A percentile compares a stretch with the other conserved stretches of the same genome.
Evolutionary conservation across 2,329 filamentous ascomycete species (phyloP).

Genomic region (Ascochyta lentis): DNA sequence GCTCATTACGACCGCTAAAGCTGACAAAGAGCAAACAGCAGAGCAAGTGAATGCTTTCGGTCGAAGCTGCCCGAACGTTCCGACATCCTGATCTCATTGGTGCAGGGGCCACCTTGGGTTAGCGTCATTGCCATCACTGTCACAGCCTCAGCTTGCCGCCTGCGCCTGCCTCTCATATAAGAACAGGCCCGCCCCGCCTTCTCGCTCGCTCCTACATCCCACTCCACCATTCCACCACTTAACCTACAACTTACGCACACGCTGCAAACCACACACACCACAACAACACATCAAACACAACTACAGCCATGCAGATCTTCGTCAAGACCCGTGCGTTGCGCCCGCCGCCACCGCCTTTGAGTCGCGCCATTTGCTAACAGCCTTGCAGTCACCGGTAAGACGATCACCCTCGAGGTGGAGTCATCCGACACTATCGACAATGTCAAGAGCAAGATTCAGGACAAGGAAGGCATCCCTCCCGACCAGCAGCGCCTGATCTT

Average conservation of each 20-base stretch:
- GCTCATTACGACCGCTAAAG: conserved; percentile 4
- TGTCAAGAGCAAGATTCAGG: conserved; percentile 95
- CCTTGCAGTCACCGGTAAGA: conserved; percentile 67
- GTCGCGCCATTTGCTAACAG: conserved; percentile 42
- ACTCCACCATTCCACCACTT: conserved; percentile 20
- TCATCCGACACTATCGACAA: conserved; percentile 92
- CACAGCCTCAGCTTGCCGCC: conserved; percentile 46
- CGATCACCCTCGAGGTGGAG: conserved; percentile 72
- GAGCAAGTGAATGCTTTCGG: conserved; percentile 18
- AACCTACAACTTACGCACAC: conserved; percentile 13
- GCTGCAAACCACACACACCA: conserved; percentile 18
- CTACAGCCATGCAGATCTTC: conserved; percentile 85
- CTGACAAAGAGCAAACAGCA: conserved; percentile 26
- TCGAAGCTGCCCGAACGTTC: conserved; percentile 47
- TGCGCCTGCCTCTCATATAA: conserved; percentile 38
- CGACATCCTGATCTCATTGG: conserved; percentile 35
- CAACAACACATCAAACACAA: conserved; percentile 12
- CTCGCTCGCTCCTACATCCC: conserved; percentile 22
- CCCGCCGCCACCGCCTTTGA: conserved; percentile 28
- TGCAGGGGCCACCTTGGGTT: conserved; percentile 38
- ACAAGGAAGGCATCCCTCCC: conserved; percentile 96
- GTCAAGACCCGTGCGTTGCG: conserved; percentile 85
- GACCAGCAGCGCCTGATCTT: conserved; percentile 98
- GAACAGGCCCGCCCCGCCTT: conserved; percentile 29
- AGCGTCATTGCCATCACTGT: conserved; percentile 43